A percentile compares a stretch with the other conserved stretches of the same genome.
Conservation (phyloP, 2,329 filamentous ascomycete species). For the Atkinsonella texensis region DNA sequence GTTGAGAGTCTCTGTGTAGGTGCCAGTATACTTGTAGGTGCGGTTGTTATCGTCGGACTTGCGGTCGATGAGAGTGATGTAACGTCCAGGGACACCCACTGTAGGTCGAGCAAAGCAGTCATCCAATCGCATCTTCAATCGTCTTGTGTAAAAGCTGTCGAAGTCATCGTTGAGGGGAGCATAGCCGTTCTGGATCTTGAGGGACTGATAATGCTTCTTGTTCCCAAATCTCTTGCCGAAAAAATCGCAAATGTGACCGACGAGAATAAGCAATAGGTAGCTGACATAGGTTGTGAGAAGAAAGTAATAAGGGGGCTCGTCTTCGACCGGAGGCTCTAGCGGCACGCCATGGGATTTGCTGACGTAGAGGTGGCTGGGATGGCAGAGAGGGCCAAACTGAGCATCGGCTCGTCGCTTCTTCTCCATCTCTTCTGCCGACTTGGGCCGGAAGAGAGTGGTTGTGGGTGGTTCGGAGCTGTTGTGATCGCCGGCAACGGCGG, state of each 20-base stretch:
- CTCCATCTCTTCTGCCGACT: conserved; percentile 70
- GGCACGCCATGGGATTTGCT: conserved; percentile 75
- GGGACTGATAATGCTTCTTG: conserved; percentile 67
- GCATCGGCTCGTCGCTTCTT: conserved; percentile 68
- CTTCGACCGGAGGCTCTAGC: conserved; percentile 74
- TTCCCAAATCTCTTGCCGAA: conserved; percentile 93
- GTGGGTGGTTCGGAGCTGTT: conserved; percentile 62
- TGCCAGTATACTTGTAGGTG: conserved; percentile 80
- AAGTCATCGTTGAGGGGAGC: conserved; percentile 96
- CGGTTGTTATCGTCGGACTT: conserved; percentile 85
- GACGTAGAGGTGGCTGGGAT: conserved; percentile 73
- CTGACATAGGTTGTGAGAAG: conserved; percentile 97
- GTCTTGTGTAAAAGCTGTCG: conserved; percentile 93
- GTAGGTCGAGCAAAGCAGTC: conserved; percentile 92
- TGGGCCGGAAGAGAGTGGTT: conserved; percentile 74
- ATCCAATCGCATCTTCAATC: conserved; percentile 87
- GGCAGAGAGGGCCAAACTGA: conserved; percentile 79
- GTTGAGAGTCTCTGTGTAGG: conserved; percentile 87
- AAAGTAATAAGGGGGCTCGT: conserved; percentile 94
- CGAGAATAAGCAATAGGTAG: conserved; percentile 89
- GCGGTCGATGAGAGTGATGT: conserved; percentile 85
- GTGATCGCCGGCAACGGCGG: conserved; percentile 62
- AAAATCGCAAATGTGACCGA: conserved; percentile 92
- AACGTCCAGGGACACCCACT: conserved; percentile 87
- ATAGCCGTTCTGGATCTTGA: conserved; percentile 77